Percentiles rank a stretch among this genome's conserved stretches.
phyloP scores from a whole-genome alignment of 805 yeast genomes.

The Saturnispora galanensis region DNA sequence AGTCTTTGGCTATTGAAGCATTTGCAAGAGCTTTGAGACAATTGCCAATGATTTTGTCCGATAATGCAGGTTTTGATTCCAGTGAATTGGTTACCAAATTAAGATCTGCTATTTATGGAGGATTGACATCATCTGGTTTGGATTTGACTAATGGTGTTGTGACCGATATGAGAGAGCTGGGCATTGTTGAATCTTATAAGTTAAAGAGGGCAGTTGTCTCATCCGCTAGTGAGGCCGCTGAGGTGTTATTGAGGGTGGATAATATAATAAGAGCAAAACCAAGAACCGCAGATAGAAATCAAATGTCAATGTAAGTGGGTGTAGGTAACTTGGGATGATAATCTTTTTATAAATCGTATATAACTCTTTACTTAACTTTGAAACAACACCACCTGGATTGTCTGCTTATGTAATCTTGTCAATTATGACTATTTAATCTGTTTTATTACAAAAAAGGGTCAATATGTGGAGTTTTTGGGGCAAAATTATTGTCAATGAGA shows the following conservation, averaged over 20 bases:
- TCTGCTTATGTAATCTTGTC: too few relatives aligned
- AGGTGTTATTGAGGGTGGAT: conserved; percentile 89
- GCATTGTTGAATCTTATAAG: conserved; percentile 87
- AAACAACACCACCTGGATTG: background rate
- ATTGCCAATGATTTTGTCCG: conserved; percentile 90
- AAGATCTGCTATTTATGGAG: conserved; percentile 84
- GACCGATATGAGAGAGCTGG: conserved; percentile 90
- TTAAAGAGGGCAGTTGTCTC: conserved; percentile 89
- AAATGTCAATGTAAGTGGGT: conserved; percentile 6
- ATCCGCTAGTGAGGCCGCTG: conserved; percentile 97
- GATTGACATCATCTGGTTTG: conserved; percentile 84
- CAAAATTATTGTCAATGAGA: too few relatives aligned
- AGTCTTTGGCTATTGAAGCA: conserved; percentile 87
- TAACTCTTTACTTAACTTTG: background rate
- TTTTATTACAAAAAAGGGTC: too few relatives aligned
- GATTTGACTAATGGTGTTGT: conserved; percentile 76
- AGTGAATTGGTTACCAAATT: conserved; percentile 84
- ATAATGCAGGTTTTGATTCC: conserved; percentile 94
- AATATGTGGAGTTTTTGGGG: too few relatives aligned
- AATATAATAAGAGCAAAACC: conserved; percentile 96
- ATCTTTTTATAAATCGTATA: background rate
- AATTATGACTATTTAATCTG: too few relatives aligned
- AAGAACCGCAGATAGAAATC: conserved; percentile 83
- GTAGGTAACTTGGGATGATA: too few relatives aligned
- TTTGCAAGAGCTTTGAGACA: conserved; percentile 92